A percentile compares a stretch with the other conserved stretches of the same genome.
These are phyloP conservation scores for Zopfia rhizophila DNA, from an alignment of 2,329 filamentous ascomycete species.

Conservation along the genomic window DNA sequence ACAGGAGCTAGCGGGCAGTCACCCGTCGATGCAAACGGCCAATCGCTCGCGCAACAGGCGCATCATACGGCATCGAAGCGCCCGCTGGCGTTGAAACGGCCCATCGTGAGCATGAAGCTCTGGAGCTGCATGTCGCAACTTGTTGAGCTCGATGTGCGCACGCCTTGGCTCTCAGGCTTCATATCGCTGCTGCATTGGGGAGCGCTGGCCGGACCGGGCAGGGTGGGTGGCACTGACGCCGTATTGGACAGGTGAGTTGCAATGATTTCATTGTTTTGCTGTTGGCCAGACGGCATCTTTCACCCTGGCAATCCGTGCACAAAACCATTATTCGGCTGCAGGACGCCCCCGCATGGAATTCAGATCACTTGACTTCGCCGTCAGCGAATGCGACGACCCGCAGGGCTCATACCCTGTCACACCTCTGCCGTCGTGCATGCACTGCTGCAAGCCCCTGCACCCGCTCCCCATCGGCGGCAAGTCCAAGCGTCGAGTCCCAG, in stretches of 20 bases:
- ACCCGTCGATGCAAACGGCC: slow-evolving; percentile 40
- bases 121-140: slow-evolving; percentile 80
- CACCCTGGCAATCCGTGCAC: slow-evolving; percentile 24
- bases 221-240: slow-evolving; percentile 77
- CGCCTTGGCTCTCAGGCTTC: slow-evolving; percentile 88
- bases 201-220: slow-evolving; percentile 77
- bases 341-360: slow-evolving; percentile 64
- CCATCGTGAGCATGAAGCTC: slow-evolving; percentile 79
- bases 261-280: slow-evolving; percentile 35
- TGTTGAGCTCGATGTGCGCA: slow-evolving; percentile 78
- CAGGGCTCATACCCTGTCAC: slow-evolving; percentile 47
- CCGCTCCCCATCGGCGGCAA: slow-evolving; percentile 47
- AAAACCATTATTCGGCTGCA: slow-evolving; percentile 34
- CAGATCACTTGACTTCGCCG: slow-evolving; percentile 69
- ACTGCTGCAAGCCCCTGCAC: slow-evolving; percentile 46
- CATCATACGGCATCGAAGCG: slow-evolving; percentile 46
- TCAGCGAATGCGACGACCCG: slow-evolving; percentile 53
- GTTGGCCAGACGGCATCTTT: slow-evolving; percentile 45
- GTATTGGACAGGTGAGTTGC: slow-evolving; percentile 88
- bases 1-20: slow-evolving; percentile 39
- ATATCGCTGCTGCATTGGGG: slow-evolving; percentile 81
- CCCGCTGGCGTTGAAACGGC: slow-evolving; percentile 59
- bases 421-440: slow-evolving; percentile 44
- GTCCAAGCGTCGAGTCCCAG: slow-evolving; percentile 42
- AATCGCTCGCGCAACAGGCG: slow-evolving; percentile 39